These are phyloP conservation scores for Guillardia theta DNA, from an alignment of 78 protist species.

Conservation along the genomic window DNA sequence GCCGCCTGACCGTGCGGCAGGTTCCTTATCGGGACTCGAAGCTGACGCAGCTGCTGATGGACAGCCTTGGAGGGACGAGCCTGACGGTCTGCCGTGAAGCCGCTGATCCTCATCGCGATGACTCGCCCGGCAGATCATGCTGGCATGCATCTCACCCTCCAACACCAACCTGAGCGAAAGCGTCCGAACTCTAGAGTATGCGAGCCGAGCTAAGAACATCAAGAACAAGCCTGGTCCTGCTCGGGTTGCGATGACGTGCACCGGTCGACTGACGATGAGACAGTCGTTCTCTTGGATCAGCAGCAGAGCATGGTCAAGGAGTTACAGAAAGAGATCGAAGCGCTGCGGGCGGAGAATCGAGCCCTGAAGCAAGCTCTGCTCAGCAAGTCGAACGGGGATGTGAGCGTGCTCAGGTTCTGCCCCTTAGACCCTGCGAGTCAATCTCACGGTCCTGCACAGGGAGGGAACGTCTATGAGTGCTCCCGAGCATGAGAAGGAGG, in stretches of 20 bases:
- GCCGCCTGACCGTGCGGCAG: too few species aligned
- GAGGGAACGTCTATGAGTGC: too few species aligned
- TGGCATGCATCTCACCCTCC: constrained; percentile 15
- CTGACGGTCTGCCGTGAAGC: too few species aligned
- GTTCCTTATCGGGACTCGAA: background rate
- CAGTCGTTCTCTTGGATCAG: constrained; percentile 22
- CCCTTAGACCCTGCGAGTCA: too few species aligned
- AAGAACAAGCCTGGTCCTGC: constrained; percentile 44
- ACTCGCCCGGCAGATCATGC: too few species aligned
- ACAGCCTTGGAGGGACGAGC: constrained; percentile 30
- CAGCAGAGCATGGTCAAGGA: background rate
- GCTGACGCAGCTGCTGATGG: constrained; percentile 37
- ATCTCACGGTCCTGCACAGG: too few species aligned
- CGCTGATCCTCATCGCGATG: too few species aligned
- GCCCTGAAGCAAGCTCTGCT: background rate
- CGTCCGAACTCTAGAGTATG: constrained; percentile 26
- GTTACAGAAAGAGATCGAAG: background rate
- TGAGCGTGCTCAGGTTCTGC: too few species aligned
- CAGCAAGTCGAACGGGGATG: too few species aligned
- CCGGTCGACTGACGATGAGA: too few species aligned
- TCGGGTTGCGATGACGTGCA: too few species aligned
- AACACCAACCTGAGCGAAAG: background rate
- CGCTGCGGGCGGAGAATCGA: background rate
- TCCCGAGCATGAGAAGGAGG: too few species aligned
- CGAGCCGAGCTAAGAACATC: constrained; percentile 37